Evolutionary conservation across 208 protist species (phyloP), one percentile per base, ranked within the genome.

Genomic region (Lotmaria passim): DNA sequence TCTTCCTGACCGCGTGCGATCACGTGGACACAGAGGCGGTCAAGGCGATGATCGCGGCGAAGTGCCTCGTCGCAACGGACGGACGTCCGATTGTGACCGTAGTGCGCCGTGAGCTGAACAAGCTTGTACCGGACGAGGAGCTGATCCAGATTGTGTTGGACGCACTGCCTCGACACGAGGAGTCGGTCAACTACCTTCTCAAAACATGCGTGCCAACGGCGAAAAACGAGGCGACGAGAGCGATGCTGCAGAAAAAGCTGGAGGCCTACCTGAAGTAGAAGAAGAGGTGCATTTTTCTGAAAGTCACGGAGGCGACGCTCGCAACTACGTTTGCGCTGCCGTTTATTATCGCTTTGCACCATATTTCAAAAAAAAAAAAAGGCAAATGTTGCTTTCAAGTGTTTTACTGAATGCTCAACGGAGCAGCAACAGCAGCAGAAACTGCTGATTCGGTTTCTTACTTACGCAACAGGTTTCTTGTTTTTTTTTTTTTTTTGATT

Each of bases 1-100:
- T 93, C 12, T 96, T 93, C 59, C 63, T 90, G 38, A 83, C 72
- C 14, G 82, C 80, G 5, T 91, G 83, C 64, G 91, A 96, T 41
- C 83, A 83, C 44, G 75, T 75, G 7, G 84, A 93, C 64, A 38
- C 76, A 5, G 78, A 86, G n/a, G 82, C 75, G 1, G 80, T 92
- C 15, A 69, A 63, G 68, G 75, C 82, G 17, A 79, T 96, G 75
- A 69, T 96, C 21, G 64, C 36, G 24, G 67, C 79, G 41, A 67
- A 82, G 39, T 96, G 91, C 69, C 89, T 79, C 38, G 73, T 90
- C 52, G 41, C 85, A 7, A 41, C 36, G 7, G 86, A 96, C 56
- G 48, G 52, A 19, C 88, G 88, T 4, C 67, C 81, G 2, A 60
- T 96, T n/a, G 67, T 85, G n/a, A 78, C 78, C 4, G 82, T 90